Base-by-base conservation (phyloP, 2,329 filamentous ascomycete species). In the Coniella lustricola region DNA sequence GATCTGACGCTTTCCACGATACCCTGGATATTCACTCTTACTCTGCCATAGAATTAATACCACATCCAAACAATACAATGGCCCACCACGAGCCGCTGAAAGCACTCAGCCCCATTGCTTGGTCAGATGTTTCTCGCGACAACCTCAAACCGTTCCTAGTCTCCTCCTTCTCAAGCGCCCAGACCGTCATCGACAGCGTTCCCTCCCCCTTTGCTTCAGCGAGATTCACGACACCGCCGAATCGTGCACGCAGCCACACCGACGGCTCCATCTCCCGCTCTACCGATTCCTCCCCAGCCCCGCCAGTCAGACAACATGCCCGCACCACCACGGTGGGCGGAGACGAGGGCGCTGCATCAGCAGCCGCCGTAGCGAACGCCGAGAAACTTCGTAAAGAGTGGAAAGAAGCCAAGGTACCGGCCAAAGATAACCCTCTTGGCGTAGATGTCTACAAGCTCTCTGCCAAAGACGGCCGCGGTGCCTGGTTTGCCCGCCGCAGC, bases 401-500 rank as follows among this genome's bases (percentile, higher is more conserved):
- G 90, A 95, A 94, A 64, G 85, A 89, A 36, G 69, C 90, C 60
- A 91, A 89, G 66, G 67, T 88, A 48, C 80, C 76, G 36, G 66
- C 77, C 3, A 82, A 76, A 56, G 84, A 90, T 17, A 93, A 94
- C 59, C 86, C 88, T 0, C 71, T 88, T 8, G 81, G 76, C 0
- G 82, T 96, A 53, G 76, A 74, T 48, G 81, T 96, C 20, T 95
- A 86, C 69, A 95, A 94, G 64, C 75, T 93, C 51, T 70, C 75
- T 0, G 80, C 84, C 2, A 84, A 87, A 58, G 91, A 97, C 64
- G 82, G 88, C 33, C 84, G 84, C 55, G 91, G 90, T 2, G 76
- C 86, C 7, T 97, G 91, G 91, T 97, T 96, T 66, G 88, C 88
- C 20, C 73, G 91, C 48, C 74, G 85, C 42, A 95, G 89, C 62